Evolutionary conservation across 352 stramenopile species (phyloP), one percentile per base, ranked within the genome.

Genomic region (Thraustochytrium striatum): DNA sequence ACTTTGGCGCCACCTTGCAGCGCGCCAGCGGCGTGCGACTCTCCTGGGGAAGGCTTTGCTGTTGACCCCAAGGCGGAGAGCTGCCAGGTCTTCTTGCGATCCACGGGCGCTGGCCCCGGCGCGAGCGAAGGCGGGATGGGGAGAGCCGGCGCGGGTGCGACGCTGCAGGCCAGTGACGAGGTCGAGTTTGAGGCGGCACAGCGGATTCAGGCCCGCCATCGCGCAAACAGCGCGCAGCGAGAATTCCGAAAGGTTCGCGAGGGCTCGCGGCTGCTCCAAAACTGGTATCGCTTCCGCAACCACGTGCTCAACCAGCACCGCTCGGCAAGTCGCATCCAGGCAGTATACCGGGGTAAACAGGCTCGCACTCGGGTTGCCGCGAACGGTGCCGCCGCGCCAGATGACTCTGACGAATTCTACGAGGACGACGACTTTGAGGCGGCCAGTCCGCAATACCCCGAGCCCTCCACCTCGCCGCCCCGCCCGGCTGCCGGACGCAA

Each of bases 261-360:
- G 9, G 25, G 55, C n/a, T 62, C 55, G 55, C 55, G 55, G 9
- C 55, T 62, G 9, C n/a, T 62, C 9, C 55, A 62, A 25, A 62
- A 62, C 33, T 62, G 55, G 55, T 36, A 38, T 13, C 55, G 55
- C 9, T 62, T 62, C 55, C 25, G 55, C 25, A 62, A 62, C 25
- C 55, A 62, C 33, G n/a, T 62, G 8, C 25, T 36, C 9, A 62
- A 36, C 55, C 9, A n/a, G 55, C 55, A 62, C 9, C 9, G 25
- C 9, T 9, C 55, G 9, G 55, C 55, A n/a, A 62, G 9, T 13
- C 9, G n/a, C 9, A 62, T 62, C 55, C 55, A 62, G 55, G 25
- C 9, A 62, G 55, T 62, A 13, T 62, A 25, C 25, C 55, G 55
- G 9, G 25, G 55, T 25, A 62, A n/a, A n/a, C n/a, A n/a, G n/a